phyloP scores from a whole-genome alignment of 225 moss, liverwort and hornwort species.

The Asterella californica region DNA sequence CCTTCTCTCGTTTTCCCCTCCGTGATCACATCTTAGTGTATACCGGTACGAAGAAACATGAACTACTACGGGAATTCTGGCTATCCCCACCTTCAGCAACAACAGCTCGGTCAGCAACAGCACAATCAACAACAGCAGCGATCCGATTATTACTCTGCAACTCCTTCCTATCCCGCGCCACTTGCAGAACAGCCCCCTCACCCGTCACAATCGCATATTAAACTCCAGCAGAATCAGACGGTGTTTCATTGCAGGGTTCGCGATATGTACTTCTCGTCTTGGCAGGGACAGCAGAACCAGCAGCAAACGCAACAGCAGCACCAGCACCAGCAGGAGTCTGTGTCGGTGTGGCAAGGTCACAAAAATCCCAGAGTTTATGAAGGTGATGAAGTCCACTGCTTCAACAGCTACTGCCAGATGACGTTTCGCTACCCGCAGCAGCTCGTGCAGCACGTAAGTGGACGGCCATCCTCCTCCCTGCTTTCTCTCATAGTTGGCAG shows the following conservation, averaged over 20 bases:
- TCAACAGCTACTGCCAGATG: conserved; percentile 32
- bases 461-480: not conserved
- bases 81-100: conserved; percentile 7
- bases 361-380: conserved; percentile 35
- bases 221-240: conserved; percentile 29
- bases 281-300: conserved; percentile 22
- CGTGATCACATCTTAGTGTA: not conserved
- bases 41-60: conserved; percentile 7
- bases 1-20: not conserved
- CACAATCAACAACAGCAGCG: not conserved
- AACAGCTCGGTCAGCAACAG: not conserved
- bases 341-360: conserved; percentile 39
- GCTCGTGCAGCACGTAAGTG: conserved; percentile 35
- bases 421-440: conserved; percentile 25
- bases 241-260: conserved; percentile 34
- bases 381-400: conserved; percentile 41
- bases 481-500: no score
- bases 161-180: not conserved
- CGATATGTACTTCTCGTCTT: conserved; percentile 34
- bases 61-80: conserved; percentile 20
- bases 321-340: not conserved
- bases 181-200: not conserved
- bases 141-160: conserved; percentile 5
- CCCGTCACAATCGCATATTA: not conserved
- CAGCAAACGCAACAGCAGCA: not conserved